Evolutionary conservation across 306 rosid genomes (phyloP), one percentile per base, ranked within the genome.

Genomic region (Cucumis melo): DNA sequence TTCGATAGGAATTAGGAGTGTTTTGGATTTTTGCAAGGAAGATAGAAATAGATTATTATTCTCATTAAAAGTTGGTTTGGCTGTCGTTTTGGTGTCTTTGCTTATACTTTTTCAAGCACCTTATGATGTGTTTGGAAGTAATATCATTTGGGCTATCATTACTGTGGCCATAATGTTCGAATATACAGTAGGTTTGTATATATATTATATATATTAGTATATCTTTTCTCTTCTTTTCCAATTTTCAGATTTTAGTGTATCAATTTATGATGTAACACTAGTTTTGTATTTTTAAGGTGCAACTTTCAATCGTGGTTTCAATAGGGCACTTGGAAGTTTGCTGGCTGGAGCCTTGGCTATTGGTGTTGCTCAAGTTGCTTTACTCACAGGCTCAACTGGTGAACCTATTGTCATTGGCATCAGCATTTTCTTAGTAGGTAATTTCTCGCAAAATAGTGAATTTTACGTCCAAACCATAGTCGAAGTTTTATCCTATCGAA

Each of bases 71-170:
- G 97, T 76, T 19, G 97, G 97, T 32, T 48, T 91, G 74, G 89
- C 92, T 34, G 88, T 88, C 74, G 77, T 89, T 84, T 83, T 91
- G 19, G 91, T 88, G 73, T 89, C 95, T 60, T 80, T 84, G 74
- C 90, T 91, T 14, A 80, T 78, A 56, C 87, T 89, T 24, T 81
- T 88, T 71, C 75, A 81, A 83, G 92, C 94, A 64, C 91, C 95
- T 7, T 91, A 85, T 81, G 85, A 85, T 78, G 79, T 81, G 16
- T 88, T 91, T 71, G 92, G 97, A 16, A 76, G 83, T 79, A 83
- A 76, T 77, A 81, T 88, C 84, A 81, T 91, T 64, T 91, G 97
- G 97, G 87, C 97, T 56, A 88, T 89, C 84, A 87, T 91, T 81
- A 91, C 91, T 41, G 90, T 88, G 80, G 81, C 91, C 80, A 80